phyloP scores from a whole-genome alignment of 108 stramenopile genomes.

The Seminavis robusta region DNA sequence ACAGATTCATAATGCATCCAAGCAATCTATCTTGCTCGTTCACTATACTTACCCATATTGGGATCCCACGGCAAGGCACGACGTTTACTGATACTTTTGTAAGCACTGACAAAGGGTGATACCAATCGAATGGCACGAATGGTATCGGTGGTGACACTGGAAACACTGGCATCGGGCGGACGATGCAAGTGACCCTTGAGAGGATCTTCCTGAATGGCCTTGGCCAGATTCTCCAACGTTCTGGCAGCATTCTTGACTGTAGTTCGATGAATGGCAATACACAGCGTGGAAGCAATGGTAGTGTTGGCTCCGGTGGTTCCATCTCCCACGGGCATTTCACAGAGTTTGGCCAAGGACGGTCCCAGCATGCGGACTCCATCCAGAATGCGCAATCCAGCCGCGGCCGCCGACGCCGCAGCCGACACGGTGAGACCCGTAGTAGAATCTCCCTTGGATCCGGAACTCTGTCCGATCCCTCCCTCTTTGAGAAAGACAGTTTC shows the following conservation, averaged over 20 bases:
- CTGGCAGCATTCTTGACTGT: slow-evolving; percentile 83
- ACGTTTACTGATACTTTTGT: slow-evolving; percentile 79
- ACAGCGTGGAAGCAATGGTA: slow-evolving; percentile 72
- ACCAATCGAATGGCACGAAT: slow-evolving; percentile 74
- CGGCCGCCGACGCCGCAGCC: slow-evolving; percentile 66
- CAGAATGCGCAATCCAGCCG: slow-evolving; percentile 77
- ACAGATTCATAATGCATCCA: no score
- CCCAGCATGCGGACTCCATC: slow-evolving; percentile 89
- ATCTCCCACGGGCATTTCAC: slow-evolving; percentile 61
- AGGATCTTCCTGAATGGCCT: slow-evolving; percentile 79
- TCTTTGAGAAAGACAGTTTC: slow-evolving; percentile 84
- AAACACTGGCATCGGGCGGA: slow-evolving; percentile 73
- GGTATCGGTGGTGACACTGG: slow-evolving; percentile 68
- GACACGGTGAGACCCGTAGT: slow-evolving; percentile 43
- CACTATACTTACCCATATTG: slow-evolving; percentile 75
- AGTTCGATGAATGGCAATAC: slow-evolving; percentile 84
- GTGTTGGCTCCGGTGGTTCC: slow-evolving; percentile 33
- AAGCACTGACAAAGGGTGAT: slow-evolving; percentile 81
- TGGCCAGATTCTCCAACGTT: slow-evolving; percentile 81
- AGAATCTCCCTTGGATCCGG: slow-evolving; percentile 10
- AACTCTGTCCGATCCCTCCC: slow-evolving; percentile 54
- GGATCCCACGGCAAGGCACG: slow-evolving; percentile 76
- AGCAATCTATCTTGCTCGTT: no score
- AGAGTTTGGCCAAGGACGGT: slow-evolving; percentile 81
- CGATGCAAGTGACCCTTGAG: slow-evolving; percentile 62